Base-by-base conservation (phyloP, 2,329 filamentous ascomycete genomes). In the Cyphellophora attinorum region DNA sequence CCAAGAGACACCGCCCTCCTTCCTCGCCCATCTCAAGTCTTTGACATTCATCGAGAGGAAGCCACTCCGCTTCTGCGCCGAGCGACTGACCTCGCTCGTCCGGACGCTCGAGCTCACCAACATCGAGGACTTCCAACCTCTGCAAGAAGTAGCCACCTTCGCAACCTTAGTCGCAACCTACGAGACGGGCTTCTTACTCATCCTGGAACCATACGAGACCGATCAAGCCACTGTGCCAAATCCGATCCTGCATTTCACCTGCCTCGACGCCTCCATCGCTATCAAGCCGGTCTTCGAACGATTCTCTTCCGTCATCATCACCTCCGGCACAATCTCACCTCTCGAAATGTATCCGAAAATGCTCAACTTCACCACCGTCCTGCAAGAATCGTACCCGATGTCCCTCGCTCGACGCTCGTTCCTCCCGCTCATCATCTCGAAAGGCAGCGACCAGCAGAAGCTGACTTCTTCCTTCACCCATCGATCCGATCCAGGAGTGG, bases 271-370 rank as follows among this genome's bases (percentile, higher is more conserved):
- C 3, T 91, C 93, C 1, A 98, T 98, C 46, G 91, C 93, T 27
- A 98, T 98, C 53, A 93, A 91, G 44, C 91, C 91, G 0, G 89
- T 98, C 4, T 95, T 98, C 53, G 89, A 98, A 40, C 80, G 91
- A 33, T 98, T 98, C 58, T 88, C 85, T 58, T 96, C 91, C 2
- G 91, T 98, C 45, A 93, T 98, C 53, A 96, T 98, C 55, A 98
- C 91, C 0, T 96, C 91, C 0, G 91, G 91, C 44, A 98, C 91
- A 2, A 85, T 98, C 41, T 96, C 91, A 2, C 91, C 91, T 0
- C 64, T 98, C 3, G 93, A 98, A 56, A 98, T 98, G 82, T 98
- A 98, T 52, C 93, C 91, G 0, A 95, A 94, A 54, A 98, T 98
- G 88, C 77, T 98, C 16, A 82, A 85, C 34, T 98, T 98, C 61